These are phyloP conservation scores for Arthrocladium fulminans DNA, from an alignment of 2,329 filamentous ascomycete species.

Conservation along the genomic window DNA sequence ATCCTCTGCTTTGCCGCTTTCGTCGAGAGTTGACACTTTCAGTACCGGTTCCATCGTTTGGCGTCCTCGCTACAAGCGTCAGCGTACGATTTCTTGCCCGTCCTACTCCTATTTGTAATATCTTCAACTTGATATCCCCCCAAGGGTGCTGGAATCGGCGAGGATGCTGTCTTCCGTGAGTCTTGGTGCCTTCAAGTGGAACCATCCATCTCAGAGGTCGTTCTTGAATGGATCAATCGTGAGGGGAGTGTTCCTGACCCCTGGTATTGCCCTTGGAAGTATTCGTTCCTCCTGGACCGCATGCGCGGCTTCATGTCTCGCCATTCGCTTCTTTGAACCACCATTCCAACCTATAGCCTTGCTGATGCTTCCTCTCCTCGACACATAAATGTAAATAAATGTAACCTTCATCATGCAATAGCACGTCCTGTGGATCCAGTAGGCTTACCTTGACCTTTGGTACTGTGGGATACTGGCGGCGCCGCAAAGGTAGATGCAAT, in stretches of 20 bases:
- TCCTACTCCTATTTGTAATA: background rate
- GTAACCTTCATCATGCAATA: background rate
- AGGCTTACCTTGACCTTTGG: no score
- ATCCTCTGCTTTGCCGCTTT: background rate
- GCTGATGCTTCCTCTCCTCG: background rate
- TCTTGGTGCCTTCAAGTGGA: background rate
- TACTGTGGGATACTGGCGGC: background rate
- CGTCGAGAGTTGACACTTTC: background rate
- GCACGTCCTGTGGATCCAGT: background rate
- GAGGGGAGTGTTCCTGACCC: background rate
- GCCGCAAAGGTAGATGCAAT: background rate
- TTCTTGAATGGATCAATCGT: background rate
- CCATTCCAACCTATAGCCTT: background rate
- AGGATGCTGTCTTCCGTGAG: background rate
- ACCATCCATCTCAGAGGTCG: conserved; percentile 1
- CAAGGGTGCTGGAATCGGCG: background rate
- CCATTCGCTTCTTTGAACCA: background rate
- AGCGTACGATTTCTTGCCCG: background rate
- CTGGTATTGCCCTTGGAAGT: background rate
- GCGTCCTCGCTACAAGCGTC: background rate
- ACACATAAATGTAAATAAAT: background rate
- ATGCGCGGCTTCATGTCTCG: background rate
- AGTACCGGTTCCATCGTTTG: background rate
- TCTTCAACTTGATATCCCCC: background rate
- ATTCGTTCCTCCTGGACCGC: background rate